Base-by-base conservation (phyloP, 1,284 basidiomycete genomes). In the Thecaphora frezii region DNA sequence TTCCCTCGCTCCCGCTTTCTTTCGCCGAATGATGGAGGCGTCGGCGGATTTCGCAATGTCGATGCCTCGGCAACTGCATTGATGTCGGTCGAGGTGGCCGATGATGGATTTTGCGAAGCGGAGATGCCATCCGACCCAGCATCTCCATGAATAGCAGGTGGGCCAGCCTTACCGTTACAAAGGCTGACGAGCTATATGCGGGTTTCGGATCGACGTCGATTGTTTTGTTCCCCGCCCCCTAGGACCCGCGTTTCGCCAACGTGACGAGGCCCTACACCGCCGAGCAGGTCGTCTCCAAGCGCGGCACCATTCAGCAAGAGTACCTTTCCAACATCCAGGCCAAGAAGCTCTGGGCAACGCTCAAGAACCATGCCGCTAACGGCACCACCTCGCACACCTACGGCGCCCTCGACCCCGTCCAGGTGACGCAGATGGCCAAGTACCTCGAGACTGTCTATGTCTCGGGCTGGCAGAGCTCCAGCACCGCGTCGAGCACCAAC, bases 331-430 rank as follows among this genome's bases (percentile, higher is more conserved):
- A 92, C 76, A 74, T 87, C 2, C 86, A 86, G 79, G 93, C 84
- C 63, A 90, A 93, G 84, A 98, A 98, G 81, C 85, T 97, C 41
- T 96, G 86, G 84, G 80, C 79, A 5, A 77, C 87, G 53, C 84
- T 94, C 64, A 82, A 83, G 44, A 82, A 87, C 37, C 78, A 82
- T 50, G 80, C 81, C 56, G 58, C 78, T 44, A 81, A 81, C 66
- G 76, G 76, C 37, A 77, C 90, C 18, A 89, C 89, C 1, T 91
- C 89, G 25, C 91, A 93, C 80, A 94, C 94, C 65, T 98, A 97
- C 80, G 94, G 94, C 83, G 93, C 93, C 28, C 87, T 98, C 63
- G 96, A 98, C 81, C 92, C 93, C 2, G 93, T 98, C 14, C 94
- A 98, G 82, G 85, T 86, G 40, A 85, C 85, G 30, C 77, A 78